A percentile compares a stretch with the other conserved stretches of the same genome.
Evolutionary conservation across 2,329 filamentous ascomycete genomes (phyloP).

Genomic region (Ilyonectria sp.): DNA sequence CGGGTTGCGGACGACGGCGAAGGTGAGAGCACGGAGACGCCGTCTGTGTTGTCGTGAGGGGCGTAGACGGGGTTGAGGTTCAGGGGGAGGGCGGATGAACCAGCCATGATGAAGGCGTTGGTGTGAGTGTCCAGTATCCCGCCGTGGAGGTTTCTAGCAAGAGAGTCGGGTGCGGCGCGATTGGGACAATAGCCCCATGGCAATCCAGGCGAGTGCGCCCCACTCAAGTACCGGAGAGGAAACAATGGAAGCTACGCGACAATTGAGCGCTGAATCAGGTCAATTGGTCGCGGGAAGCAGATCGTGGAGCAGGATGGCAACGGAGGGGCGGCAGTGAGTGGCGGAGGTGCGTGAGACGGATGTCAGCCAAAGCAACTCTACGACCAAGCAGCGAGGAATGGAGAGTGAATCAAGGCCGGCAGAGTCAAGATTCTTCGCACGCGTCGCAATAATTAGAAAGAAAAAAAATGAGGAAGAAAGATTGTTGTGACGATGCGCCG

Average conservation of each 20-base stretch:
- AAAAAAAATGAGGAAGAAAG: not conserved
- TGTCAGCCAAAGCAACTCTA: not conserved
- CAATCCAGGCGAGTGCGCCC: constrained; percentile 2
- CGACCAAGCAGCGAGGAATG: not conserved
- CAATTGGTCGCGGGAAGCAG: not conserved
- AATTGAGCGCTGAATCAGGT: constrained; percentile 9
- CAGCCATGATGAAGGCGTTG: constrained; percentile 35
- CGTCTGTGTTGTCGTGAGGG: constrained; percentile 29
- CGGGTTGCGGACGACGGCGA: constrained; percentile 27
- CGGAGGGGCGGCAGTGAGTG: not conserved
- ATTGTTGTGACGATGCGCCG: not conserved
- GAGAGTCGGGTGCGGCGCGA: constrained; percentile 15
- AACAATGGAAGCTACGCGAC: not conserved
- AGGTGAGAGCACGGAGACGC: constrained; percentile 25
- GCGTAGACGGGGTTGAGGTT: constrained; percentile 22
- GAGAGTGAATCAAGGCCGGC: not conserved
- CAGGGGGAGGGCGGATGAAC: constrained; percentile 20
- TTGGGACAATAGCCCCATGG: constrained; percentile 32
- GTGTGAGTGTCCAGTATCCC: constrained; percentile 11
- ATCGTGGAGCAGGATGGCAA: not conserved
- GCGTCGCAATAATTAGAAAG: constrained; percentile 2
- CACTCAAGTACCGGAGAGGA: not conserved
- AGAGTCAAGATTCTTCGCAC: not conserved
- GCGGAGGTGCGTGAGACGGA: constrained; percentile 11
- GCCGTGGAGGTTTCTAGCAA: constrained; percentile 8